Evolutionary conservation across 768 basidiomycete species (phyloP), one percentile per base, ranked within the genome.

Genomic region (Gymnopilus junonius): DNA sequence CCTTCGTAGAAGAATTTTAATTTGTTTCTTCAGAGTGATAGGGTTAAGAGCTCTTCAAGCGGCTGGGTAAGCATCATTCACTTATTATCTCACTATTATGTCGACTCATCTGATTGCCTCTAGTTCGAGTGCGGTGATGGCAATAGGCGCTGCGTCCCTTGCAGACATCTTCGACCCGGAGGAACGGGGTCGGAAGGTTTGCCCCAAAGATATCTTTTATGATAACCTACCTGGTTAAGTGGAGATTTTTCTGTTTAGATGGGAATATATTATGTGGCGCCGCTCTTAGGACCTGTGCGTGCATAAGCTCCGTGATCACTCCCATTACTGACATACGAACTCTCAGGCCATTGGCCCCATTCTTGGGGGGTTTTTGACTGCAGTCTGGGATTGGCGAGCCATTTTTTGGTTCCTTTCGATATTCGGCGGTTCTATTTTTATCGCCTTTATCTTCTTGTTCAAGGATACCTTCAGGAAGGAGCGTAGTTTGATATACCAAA

Each of bases 401-500:
- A 85, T 87, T 0, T 94, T 96, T 73, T 96, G 92, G 85, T 93
- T 95, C 73, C 82, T 95, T 23, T 79, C 84, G 1, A 87, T 88
- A 32, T 81, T 89, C 58, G 84, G 84, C 8, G 87, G 86, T 1
- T 29, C 81, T 34, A 83, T 83, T 55, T 78, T 86, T 55, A 45
- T 86, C 39, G 75, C 80, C 20, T 92, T 93, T 73, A 58, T 90
- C 34, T 73, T 89, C 23, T 78, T 90, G 70, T 92, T 95, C 79
- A 85, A 84, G 61, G 94, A 96, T 69, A 93, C 93, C 0, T 96
- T 92, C 77, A 85, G 94, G 17, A 78, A 83, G 58, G 92, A 95
- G 69, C 88, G 95, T 45, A 95, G 93, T 58, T 75, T 91, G 23
- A 85, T 87, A 2, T 97, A 95, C 73, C 91, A 92, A 71, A 80